phyloP scores from a whole-genome alignment of 2,329 filamentous ascomycete genomes.

The Amesomyces nigricolor region DNA sequence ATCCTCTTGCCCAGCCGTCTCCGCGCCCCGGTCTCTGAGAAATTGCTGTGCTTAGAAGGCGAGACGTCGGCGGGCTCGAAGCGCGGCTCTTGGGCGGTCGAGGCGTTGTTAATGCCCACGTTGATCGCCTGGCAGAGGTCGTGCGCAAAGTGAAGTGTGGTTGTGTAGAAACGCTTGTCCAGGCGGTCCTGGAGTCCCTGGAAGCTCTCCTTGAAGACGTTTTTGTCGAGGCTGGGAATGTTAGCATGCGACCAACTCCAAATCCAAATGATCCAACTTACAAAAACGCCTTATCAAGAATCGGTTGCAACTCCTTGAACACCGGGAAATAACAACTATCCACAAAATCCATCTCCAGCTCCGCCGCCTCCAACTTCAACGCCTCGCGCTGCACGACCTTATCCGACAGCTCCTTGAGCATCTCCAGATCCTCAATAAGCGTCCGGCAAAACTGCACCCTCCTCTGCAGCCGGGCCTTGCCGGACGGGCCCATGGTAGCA shows the following conservation, averaged over 20 bases:
- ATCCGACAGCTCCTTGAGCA: slow-evolving; percentile 64
- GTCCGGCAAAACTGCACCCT: slow-evolving; percentile 83
- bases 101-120: slow-evolving; percentile 44
- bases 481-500: slow-evolving; percentile 84
- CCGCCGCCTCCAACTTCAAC: slow-evolving; percentile 69
- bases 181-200: slow-evolving; percentile 46
- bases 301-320: slow-evolving; percentile 65
- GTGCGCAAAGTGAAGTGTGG: slow-evolving; percentile 50
- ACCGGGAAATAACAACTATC: slow-evolving; percentile 91
- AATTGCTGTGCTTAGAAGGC: slow-evolving; percentile 46
- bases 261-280: slow-evolving; percentile 46
- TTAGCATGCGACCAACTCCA: slow-evolving; percentile 31
- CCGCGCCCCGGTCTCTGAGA: slow-evolving; percentile 69
- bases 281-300: slow-evolving; percentile 74
- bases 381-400: slow-evolving; percentile 70
- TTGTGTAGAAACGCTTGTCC: slow-evolving; percentile 53
- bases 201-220: slow-evolving; percentile 52
- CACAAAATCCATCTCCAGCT: slow-evolving; percentile 72
- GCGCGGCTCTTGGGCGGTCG: slow-evolving; percentile 29
- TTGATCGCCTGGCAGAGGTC: slow-evolving; percentile 52
- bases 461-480: slow-evolving; percentile 68
- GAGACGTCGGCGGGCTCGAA: slow-evolving; percentile 41
- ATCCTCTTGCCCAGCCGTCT: slow-evolving; percentile 86
- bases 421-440: slow-evolving; percentile 70
- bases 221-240: slow-evolving; percentile 55